A percentile compares a stretch with the other conserved stretches of the same genome.
Conservation (phyloP, 441 rosid species). For the Manihot esculenta region DNA sequence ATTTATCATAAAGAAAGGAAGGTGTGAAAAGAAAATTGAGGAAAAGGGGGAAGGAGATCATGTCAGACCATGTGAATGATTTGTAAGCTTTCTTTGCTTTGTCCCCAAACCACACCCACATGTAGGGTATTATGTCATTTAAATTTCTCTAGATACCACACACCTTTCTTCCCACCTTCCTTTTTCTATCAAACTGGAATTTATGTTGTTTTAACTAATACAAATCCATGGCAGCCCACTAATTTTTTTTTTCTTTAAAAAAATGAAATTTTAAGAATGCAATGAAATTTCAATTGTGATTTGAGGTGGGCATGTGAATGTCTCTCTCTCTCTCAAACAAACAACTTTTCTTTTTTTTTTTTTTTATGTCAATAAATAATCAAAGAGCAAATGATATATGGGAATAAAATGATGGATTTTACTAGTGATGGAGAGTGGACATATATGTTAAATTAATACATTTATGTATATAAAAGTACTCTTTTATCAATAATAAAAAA, state of each 20-base stretch:
- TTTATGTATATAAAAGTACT: no score
- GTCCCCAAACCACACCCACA: slow-evolving; percentile 66
- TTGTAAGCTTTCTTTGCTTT: slow-evolving; percentile 50
- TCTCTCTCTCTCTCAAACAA: neutral
- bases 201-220: slow-evolving; percentile 27
- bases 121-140: slow-evolving; percentile 53
- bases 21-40: slow-evolving; percentile 26
- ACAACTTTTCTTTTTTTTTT: neutral
- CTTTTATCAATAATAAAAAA: no score
- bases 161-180: slow-evolving; percentile 36
- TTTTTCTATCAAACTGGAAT: slow-evolving; percentile 23
- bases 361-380: no score
- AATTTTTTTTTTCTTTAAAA: no score
- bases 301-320: slow-evolving; percentile 1
- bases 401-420: slow-evolving; percentile 3
- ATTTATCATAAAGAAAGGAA: no score
- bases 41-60: slow-evolving; percentile 30
- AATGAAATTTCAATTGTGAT: neutral
- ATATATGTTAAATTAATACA: no score
- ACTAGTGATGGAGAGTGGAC: neutral
- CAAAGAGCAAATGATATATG: neutral
- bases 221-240: slow-evolving; percentile 22
- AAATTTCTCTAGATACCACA: neutral
- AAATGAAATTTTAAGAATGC: no score
- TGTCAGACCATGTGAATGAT: slow-evolving; percentile 71